Conservation (phyloP, 2,329 filamentous ascomycete genomes). For the Mycogone perniciosa region DNA sequence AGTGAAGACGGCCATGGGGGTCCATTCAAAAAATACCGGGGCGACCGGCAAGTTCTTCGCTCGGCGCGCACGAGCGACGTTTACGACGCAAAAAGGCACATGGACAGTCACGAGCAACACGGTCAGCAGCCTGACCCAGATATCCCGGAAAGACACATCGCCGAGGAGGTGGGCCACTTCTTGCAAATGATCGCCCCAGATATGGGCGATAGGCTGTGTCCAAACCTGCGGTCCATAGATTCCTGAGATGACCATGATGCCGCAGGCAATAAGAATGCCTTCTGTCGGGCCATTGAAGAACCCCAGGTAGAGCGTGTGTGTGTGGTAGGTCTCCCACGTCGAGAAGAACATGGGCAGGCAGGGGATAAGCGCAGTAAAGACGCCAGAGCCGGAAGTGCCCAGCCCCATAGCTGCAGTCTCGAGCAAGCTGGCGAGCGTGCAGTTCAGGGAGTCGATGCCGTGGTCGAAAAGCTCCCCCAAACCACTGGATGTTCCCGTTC, state of each 20-base stretch:
- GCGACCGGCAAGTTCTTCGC: conserved; percentile 65
- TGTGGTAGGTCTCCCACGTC: conserved; percentile 99
- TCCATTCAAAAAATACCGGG: conserved; percentile 90
- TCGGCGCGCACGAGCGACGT: conserved; percentile 73
- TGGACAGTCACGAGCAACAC: conserved; percentile 63
- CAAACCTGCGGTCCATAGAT: conserved; percentile 85
- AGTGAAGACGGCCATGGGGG: conserved; percentile 79
- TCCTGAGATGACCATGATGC: conserved; percentile 80
- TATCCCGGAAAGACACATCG: conserved; percentile 70
- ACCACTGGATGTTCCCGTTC: conserved; percentile 90
- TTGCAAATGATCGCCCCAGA: conserved; percentile 52
- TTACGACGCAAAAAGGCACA: conserved; percentile 81
- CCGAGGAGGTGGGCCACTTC: conserved; percentile 56
- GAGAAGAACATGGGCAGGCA: conserved; percentile 99
- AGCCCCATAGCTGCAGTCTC: conserved; percentile 92
- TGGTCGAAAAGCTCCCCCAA: conserved; percentile 97
- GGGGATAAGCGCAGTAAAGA: conserved; percentile 86
- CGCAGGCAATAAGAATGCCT: conserved; percentile 81
- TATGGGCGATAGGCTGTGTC: conserved; percentile 64
- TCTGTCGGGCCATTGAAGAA: conserved; percentile 97
- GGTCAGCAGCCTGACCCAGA: conserved; percentile 73
- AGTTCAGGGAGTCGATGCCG: conserved; percentile 96
- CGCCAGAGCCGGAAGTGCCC: conserved; percentile 74
- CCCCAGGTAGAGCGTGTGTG: conserved; percentile 91
- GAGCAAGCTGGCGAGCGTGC: conserved; percentile 83